Base-by-base conservation (phyloP, 2,329 filamentous ascomycete species). In the Fusarium virguliforme region DNA sequence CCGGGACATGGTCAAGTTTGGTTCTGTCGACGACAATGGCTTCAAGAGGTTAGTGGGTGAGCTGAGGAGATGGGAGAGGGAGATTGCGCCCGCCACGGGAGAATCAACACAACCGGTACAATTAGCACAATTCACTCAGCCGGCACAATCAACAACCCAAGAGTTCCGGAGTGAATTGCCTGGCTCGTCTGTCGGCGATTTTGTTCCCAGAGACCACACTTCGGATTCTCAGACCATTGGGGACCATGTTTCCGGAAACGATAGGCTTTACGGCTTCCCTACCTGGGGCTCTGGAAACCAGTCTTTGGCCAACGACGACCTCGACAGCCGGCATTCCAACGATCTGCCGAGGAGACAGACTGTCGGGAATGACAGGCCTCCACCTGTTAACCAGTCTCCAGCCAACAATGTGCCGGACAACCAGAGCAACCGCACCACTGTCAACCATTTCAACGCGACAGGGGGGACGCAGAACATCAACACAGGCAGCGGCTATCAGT, bases 41-140 rank as follows among this genome's bases (percentile, higher is more conserved):
- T 80, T 79, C 35, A 74, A 73, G 30, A 74, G 73, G 30, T 22
- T 79, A 24, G 28, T 76, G 22, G 73, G 71, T 1, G 75, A 74
- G 22, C 24, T 72, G 18, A 22, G 51, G 4, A 58, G 40, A 37
- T 70, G 64, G 70, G 32, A 67, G 34, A 24, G 18, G 9, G 30
- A 59, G 24, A 48, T 15, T 18, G 35, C 15, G n/a, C 50, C n/a
- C 18, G 26, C 5, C 24, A 26, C 18, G 4, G 13, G 5, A 6
- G 30, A 53, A 24, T 35, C 30, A 6, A 30, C 43, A 4, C 43
- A 50, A 30, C 26, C 50, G 13, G 35, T 30, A 35, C 18, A 24
- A 41, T 22, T 10, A 13, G 6, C n/a, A 10, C 18, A 53, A 24
- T 35, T 50, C 6, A 30, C 43, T 3, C 43, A 50, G 28, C 26